Base-by-base conservation (phyloP, 2,329 filamentous ascomycete species). In the Cercospora sp. region DNA sequence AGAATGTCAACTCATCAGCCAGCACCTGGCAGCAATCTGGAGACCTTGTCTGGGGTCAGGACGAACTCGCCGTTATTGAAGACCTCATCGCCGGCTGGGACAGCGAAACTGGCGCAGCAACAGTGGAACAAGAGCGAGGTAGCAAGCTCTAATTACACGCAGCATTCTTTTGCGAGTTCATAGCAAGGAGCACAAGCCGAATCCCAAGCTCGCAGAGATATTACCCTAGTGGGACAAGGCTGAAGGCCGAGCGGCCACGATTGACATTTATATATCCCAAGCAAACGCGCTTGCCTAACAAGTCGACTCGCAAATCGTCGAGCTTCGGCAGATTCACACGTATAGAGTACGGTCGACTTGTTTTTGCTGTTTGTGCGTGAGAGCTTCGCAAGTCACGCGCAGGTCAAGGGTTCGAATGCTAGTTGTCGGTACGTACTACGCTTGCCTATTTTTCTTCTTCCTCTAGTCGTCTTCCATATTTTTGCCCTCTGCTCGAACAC, bases 1-100 rank as follows among this genome's bases (percentile, higher is more conserved):
- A 69, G 30, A 65, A 65, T n/a, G n/a, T 65, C 3, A 67, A 60
- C 10, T 24, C 63, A 16, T 16, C 28, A 16, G 32, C 28, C n/a
- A 60, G 51, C 4, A 30, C 55, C 21, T 72, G 71, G 72, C 63
- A 53, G 28, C 68, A 69, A 49, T 49, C 28, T n/a, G 71, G 68
- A 12, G 72, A 71, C 34, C 40, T 74, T 2, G 71, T 74, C 18
- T 74, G 72, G 72, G 72, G 72, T n/a, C 72, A 74, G 37, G 72
- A 74, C 66, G 69, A 72, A 51, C 5, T 74, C 18, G 45, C 67
- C 18, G 69, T 72, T 2, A 71, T 74, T 8, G 71, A 74, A 65
- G 72, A 74, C 40, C 58, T 71, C 43, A 72, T 74, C 24, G 68
- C 69, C 59, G 71, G 72, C 4, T 72, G 68, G 66, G 63, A 71